phyloP scores from a whole-genome alignment of 768 basidiomycete species.

The Boletales sp. region DNA sequence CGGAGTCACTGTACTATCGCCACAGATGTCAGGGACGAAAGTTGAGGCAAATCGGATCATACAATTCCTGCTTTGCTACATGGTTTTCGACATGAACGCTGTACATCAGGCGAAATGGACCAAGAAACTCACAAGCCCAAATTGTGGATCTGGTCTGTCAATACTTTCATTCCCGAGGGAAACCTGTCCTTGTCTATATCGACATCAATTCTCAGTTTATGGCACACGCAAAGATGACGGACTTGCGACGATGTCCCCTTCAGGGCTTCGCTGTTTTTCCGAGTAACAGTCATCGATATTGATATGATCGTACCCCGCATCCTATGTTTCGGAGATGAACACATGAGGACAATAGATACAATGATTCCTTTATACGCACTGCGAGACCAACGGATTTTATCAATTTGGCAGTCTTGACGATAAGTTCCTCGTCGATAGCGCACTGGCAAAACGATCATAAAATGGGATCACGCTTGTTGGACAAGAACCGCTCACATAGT shows the following conservation, averaged over 20 bases:
- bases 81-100: neutral
- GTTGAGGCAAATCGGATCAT: slow-evolving; percentile 16
- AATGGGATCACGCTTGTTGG: neutral
- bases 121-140: slow-evolving; percentile 49
- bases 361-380: slow-evolving; percentile 29
- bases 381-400: slow-evolving; percentile 51
- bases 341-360: neutral
- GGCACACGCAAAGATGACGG: neutral
- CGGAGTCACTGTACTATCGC: slow-evolving; percentile 60
- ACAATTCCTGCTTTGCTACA: slow-evolving; percentile 61
- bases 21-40: slow-evolving; percentile 1
- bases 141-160: slow-evolving; percentile 53
- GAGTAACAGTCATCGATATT: slow-evolving; percentile 68
- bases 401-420: slow-evolving; percentile 46
- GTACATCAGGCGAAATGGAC: neutral
- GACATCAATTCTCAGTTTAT: neutral
- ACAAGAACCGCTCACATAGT: slow-evolving; percentile 42
- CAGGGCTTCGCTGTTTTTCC: slow-evolving; percentile 47
- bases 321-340: slow-evolving; percentile 32
- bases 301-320: slow-evolving; percentile 54
- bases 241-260: slow-evolving; percentile 59
- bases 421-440: slow-evolving; percentile 51
- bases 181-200: slow-evolving; percentile 46
- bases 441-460: slow-evolving; percentile 37
- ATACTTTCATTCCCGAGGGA: slow-evolving; percentile 53